Evolutionary conservation across 805 yeast species (phyloP).

Genomic region (Danielia reshetovae): DNA sequence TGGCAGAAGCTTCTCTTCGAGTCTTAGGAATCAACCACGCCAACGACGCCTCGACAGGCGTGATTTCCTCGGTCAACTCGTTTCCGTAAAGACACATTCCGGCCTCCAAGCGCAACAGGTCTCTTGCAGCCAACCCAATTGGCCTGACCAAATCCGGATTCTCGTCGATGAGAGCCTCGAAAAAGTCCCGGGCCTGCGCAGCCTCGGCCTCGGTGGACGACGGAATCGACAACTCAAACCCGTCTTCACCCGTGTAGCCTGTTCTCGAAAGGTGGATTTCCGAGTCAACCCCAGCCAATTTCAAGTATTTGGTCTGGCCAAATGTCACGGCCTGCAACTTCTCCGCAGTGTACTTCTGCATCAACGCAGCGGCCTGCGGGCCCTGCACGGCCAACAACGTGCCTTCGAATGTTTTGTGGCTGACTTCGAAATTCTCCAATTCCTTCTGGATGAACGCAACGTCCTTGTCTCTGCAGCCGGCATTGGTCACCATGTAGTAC

Average conservation of each 20-base stretch:
- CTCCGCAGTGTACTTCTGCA: constrained; percentile 59
- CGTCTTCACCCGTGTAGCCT: constrained; percentile 98
- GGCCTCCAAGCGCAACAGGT: constrained; percentile 91
- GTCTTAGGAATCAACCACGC: constrained; percentile 86
- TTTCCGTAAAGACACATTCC: constrained; percentile 98
- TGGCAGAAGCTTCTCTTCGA: constrained; percentile 50
- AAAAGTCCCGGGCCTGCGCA: constrained; percentile 51
- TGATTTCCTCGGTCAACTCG: constrained; percentile 71
- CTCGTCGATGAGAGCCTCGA: constrained; percentile 53
- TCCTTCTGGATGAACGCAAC: constrained; percentile 56
- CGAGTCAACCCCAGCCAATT: constrained; percentile 36
- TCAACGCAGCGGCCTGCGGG: constrained; percentile 68
- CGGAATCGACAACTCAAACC: constrained; percentile 86
- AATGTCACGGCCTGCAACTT: constrained; percentile 64
- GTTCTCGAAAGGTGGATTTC: constrained; percentile 83
- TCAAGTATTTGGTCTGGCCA: constrained; percentile 60
- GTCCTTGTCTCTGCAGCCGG: constrained; percentile 89
- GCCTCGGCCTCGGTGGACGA: constrained; percentile 37
- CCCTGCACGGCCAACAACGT: constrained; percentile 91
- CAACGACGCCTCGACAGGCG: constrained; percentile 87
- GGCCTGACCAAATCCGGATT: constrained; percentile 62
- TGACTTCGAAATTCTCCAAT: constrained; percentile 35
- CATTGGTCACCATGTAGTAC: constrained; percentile 91
- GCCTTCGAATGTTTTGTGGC: constrained; percentile 53
- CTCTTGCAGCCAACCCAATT: constrained; percentile 97